phyloP scores from a whole-genome alignment of 305 asterid species.

The Solanum chacoense region DNA sequence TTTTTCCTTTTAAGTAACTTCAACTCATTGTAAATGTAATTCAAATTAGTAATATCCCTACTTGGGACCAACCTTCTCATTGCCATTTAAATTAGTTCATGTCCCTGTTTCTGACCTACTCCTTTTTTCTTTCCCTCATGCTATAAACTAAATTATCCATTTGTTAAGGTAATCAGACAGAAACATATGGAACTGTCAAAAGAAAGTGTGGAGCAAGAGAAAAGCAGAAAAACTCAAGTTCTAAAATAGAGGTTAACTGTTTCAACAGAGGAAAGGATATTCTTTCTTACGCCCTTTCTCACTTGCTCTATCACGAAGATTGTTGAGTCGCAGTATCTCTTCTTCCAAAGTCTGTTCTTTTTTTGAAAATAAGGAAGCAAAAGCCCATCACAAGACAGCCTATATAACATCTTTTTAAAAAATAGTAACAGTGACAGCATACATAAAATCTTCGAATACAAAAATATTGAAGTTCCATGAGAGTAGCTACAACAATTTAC shows the following conservation, averaged over 20 bases:
- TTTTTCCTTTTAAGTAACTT: not conserved
- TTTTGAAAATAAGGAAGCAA: not conserved
- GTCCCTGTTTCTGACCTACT: not conserved
- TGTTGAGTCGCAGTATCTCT: conserved; percentile 68
- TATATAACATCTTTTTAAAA: not conserved
- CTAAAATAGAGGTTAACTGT: not conserved
- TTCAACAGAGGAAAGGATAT: conserved; percentile 69
- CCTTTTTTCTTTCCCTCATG: not conserved
- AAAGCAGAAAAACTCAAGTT: not conserved
- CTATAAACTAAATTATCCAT: not conserved
- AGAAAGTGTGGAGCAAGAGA: not conserved
- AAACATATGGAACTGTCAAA: not conserved
- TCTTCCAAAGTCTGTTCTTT: conserved; percentile 48
- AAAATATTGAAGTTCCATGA: not conserved
- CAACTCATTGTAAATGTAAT: not conserved
- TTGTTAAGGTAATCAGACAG: not conserved
- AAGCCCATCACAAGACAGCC: not conserved
- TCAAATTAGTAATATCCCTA: not conserved
- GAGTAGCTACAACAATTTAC: not conserved
- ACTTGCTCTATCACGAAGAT: conserved; percentile 76
- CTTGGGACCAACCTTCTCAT: not conserved
- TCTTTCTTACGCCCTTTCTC: conserved; percentile 75
- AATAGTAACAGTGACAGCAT: not conserved
- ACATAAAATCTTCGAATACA: not conserved
- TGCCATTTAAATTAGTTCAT: not conserved